phyloP scores from a whole-genome alignment of 768 basidiomycete genomes.

The Phylloporus rhodoxanthus region DNA sequence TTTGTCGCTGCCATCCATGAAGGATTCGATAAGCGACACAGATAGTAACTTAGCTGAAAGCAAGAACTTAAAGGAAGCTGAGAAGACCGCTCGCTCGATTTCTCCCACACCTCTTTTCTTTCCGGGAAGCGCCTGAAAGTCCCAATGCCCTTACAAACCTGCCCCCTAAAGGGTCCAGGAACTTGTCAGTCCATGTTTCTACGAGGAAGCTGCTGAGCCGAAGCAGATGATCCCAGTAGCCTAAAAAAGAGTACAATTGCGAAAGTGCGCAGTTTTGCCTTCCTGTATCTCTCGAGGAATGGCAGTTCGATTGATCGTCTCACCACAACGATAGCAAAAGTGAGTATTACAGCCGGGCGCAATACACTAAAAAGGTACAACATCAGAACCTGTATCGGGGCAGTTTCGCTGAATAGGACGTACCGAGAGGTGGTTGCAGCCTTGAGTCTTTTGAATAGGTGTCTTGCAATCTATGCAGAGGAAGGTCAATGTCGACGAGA shows the following conservation, averaged over 20 bases:
- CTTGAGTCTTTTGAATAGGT: constrained; percentile 44
- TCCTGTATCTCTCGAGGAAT: constrained; percentile 27
- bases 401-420: constrained; percentile 11
- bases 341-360: constrained; percentile 54
- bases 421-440: constrained; percentile 59
- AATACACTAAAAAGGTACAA: constrained; percentile 36
- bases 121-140: too few species aligned
- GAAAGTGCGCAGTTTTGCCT: constrained; percentile 32
- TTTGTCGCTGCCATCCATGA: too few species aligned
- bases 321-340: constrained; percentile 49
- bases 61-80: too few species aligned
- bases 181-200: neutral
- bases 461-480: constrained; percentile 37
- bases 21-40: too few species aligned
- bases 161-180: too few species aligned
- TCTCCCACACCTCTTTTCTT: too few species aligned
- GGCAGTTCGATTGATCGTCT: constrained; percentile 38
- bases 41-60: too few species aligned
- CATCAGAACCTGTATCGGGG: neutral
- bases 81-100: too few species aligned
- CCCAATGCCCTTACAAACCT: too few species aligned
- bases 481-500: neutral
- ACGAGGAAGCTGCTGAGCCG: neutral
- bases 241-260: constrained; percentile 25
- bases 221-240: neutral